Percentiles rank a stretch among this genome's conserved stretches.
phyloP scores from a whole-genome alignment of 2,329 filamentous ascomycete species.

The Alternaria hordeiaustralica region DNA sequence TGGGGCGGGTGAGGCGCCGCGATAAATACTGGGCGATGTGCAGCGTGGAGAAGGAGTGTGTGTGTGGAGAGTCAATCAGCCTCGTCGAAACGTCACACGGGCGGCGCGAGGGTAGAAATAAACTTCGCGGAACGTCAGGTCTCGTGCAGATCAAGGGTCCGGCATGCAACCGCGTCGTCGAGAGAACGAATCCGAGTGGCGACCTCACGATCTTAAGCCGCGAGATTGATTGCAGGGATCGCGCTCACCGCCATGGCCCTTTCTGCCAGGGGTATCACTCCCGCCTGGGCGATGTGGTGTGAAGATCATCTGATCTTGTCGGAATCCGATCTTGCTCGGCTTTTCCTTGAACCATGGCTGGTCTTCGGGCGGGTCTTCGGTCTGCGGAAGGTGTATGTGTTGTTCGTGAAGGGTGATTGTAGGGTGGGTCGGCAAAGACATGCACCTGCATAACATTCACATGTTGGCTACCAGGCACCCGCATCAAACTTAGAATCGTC shows the following conservation, averaged over 20 bases:
- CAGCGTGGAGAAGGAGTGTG: not conserved
- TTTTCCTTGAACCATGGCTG: not conserved
- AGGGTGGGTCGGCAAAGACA: not conserved
- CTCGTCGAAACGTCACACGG: conserved; percentile 10
- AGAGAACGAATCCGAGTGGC: conserved; percentile 20
- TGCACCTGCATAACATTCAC: not conserved
- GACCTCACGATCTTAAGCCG: conserved; percentile 34
- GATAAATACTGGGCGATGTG: not conserved
- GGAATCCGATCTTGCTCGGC: not conserved
- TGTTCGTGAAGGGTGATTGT: not conserved
- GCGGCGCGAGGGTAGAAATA: conserved; percentile 7
- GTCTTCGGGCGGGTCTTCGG: not conserved
- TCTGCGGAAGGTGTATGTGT: not conserved
- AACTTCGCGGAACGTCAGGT: not conserved
- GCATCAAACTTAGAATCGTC: not conserved
- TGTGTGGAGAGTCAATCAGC: conserved; percentile 1
- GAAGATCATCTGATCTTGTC: conserved; percentile 36
- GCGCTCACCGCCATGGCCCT: conserved; percentile 9
- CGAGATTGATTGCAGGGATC: conserved; percentile 18
- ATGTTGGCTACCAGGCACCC: not conserved
- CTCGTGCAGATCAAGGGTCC: conserved; percentile 8
- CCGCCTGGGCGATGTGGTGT: conserved; percentile 29
- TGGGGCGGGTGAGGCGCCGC: not conserved
- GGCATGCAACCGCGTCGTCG: not conserved
- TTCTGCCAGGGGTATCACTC: conserved; percentile 34